Conservation (phyloP, 495 filamentous ascomycete species). For the Xylaria flabelliformis region DNA sequence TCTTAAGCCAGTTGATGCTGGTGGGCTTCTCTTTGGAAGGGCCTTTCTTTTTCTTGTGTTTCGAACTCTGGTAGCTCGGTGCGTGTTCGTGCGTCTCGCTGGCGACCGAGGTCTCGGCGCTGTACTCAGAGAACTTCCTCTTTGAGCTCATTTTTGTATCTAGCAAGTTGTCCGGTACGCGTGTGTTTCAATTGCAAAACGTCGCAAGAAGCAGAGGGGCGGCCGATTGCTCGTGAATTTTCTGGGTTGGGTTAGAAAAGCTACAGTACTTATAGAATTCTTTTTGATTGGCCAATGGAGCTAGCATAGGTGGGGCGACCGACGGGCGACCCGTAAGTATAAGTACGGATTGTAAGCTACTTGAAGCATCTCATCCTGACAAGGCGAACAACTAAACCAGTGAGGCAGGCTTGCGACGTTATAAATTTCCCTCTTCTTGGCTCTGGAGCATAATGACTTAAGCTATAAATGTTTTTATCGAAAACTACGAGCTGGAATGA, state of each 20-base stretch:
- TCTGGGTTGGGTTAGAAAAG: constrained; percentile 12
- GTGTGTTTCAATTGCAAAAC: not conserved
- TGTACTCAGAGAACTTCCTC: constrained; percentile 39
- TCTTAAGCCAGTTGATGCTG: constrained; percentile 57
- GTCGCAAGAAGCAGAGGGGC: not conserved
- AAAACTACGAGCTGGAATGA: not conserved
- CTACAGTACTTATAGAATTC: not conserved
- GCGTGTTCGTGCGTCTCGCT: constrained; percentile 31
- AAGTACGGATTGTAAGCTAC: not conserved
- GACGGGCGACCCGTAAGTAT: not conserved
- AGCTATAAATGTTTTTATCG: not conserved
- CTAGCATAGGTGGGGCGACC: constrained; percentile 23
- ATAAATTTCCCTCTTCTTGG: not conserved
- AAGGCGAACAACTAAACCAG: not conserved
- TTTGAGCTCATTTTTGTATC: constrained; percentile 42
- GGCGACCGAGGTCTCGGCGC: constrained; percentile 33
- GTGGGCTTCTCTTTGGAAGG: constrained; percentile 35
- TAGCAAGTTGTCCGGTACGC: not conserved
- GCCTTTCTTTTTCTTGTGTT: constrained; percentile 43
- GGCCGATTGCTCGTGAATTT: not conserved
- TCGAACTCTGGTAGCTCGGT: constrained; percentile 38
- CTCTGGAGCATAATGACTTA: not conserved
- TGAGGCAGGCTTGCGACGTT: not conserved
- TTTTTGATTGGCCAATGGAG: constrained; percentile 36
- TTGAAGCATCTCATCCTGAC: not conserved